Conservation (phyloP, 2,329 filamentous ascomycete species). For the Fusarium cicatricum region DNA sequence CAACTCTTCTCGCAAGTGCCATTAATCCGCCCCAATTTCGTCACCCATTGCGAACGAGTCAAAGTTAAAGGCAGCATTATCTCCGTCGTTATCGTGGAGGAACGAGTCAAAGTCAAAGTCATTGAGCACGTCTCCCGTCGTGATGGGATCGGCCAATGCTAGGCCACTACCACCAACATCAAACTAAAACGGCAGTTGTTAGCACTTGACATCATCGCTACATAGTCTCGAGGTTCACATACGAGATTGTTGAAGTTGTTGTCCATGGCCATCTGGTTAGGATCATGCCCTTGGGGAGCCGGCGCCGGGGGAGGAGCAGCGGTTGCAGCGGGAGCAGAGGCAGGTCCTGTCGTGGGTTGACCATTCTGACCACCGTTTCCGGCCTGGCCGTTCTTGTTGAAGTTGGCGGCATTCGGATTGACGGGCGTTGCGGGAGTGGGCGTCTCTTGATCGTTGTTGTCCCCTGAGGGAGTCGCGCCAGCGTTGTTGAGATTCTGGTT, state of each 20-base stretch:
- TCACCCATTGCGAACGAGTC: constrained; percentile 61
- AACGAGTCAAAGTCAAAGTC: constrained; percentile 76
- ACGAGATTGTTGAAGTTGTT: constrained; percentile 53
- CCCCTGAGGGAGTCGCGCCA: constrained; percentile 65
- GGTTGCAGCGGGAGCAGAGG: constrained; percentile 42
- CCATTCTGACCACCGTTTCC: constrained; percentile 44
- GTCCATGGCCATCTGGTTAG: constrained; percentile 56
- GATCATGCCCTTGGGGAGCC: constrained; percentile 23
- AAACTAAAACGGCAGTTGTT: constrained; percentile 43
- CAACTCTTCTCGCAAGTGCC: constrained; percentile 28
- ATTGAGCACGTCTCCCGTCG: constrained; percentile 65
- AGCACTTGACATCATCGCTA: constrained; percentile 14
- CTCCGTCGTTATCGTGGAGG: constrained; percentile 63
- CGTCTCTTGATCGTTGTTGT: constrained; percentile 61
- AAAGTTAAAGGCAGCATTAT: constrained; percentile 63
- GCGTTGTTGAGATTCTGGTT: constrained; percentile 60
- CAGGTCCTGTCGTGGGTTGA: constrained; percentile 42
- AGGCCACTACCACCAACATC: constrained; percentile 55
- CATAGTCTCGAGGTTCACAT: constrained; percentile 35
- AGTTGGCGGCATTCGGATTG: constrained; percentile 48
- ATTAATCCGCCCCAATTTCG: constrained; percentile 66
- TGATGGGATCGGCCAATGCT: constrained; percentile 64
- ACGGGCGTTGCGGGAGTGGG: constrained; percentile 71
- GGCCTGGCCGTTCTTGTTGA: constrained; percentile 49
- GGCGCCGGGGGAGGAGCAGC: constrained; percentile 15